Conservation (phyloP, 305 asterid species). For the Solanum hybrid region DNA sequence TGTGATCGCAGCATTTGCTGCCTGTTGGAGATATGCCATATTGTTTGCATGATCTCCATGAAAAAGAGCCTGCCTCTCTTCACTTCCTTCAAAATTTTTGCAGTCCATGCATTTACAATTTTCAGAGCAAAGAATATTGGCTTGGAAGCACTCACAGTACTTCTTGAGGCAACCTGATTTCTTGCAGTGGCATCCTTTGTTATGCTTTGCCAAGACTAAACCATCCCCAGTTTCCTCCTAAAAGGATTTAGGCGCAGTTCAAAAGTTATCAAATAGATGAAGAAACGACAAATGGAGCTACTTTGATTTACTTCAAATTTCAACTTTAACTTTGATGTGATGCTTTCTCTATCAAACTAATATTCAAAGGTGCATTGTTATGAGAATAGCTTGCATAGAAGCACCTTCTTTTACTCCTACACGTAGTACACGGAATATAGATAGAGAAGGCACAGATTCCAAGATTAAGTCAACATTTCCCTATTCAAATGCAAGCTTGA, state of each 20-base stretch:
- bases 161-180: conserved; percentile 94
- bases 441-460: not conserved
- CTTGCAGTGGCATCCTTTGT: conserved; percentile 96
- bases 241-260: conserved; percentile 8
- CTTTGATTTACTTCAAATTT: not conserved
- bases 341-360: not conserved
- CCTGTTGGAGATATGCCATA: conserved; percentile 67
- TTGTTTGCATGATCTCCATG: conserved; percentile 76
- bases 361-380: not conserved
- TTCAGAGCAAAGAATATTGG: conserved; percentile 89
- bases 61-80: conserved; percentile 84
- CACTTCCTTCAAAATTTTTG: conserved; percentile 93
- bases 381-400: not conserved
- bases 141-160: conserved; percentile 95
- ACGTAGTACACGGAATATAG: not conserved
- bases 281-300: not conserved
- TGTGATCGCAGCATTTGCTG: conserved; percentile 91
- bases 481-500: conserved; percentile 2
- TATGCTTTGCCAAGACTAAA: conserved; percentile 61
- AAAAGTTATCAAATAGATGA: conserved; percentile 2
- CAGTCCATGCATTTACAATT: conserved; percentile 94
- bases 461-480: not conserved
- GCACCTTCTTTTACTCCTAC: not conserved
- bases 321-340: not conserved
- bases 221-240: conserved; percentile 76